A percentile compares a stretch with the other conserved stretches of the same genome.
Evolutionary conservation across 768 basidiomycete genomes (phyloP).

Genomic region (Pilatotrama ljubarskyi): DNA sequence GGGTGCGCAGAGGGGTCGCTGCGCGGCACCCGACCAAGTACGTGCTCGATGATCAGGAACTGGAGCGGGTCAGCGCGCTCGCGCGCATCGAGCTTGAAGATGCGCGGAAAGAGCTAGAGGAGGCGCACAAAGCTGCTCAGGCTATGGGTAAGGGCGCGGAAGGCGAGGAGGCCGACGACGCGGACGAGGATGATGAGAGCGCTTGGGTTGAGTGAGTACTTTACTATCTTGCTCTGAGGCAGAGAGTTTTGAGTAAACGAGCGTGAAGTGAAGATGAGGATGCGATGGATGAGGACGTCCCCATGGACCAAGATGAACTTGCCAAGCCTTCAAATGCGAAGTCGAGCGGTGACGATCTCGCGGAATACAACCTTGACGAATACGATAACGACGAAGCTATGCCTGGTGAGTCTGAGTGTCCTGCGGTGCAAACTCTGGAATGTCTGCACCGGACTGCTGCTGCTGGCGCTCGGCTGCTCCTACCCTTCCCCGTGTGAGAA

Average conservation of each 20-base stretch:
- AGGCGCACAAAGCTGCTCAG: slow-evolving; percentile 73
- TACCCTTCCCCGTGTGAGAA: background rate
- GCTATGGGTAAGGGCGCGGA: slow-evolving; percentile 69
- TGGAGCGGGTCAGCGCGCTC: slow-evolving; percentile 85
- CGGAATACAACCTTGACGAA: slow-evolving; percentile 86
- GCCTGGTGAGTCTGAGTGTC: slow-evolving; percentile 29
- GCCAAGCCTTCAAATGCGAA: background rate
- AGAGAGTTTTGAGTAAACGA: slow-evolving; percentile 21
- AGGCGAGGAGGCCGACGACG: slow-evolving; percentile 65
- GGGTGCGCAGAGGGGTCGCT: slow-evolving; percentile 82
- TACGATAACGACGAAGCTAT: slow-evolving; percentile 79
- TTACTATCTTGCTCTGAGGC: background rate
- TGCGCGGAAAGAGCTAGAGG: slow-evolving; percentile 81
- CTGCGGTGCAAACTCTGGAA: too few species aligned
- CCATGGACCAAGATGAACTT: slow-evolving; percentile 39
- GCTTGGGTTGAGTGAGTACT: slow-evolving; percentile 88
- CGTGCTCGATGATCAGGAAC: slow-evolving; percentile 85
- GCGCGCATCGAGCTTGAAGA: slow-evolving; percentile 89
- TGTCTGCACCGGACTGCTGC: too few species aligned
- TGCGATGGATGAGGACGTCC: slow-evolving; percentile 56
- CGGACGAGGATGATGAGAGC: slow-evolving; percentile 47
- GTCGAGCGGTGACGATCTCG: slow-evolving; percentile 59
- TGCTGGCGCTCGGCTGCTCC: too few species aligned
- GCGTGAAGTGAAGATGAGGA: slow-evolving; percentile 48
- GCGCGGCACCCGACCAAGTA: slow-evolving; percentile 81